phyloP scores from a whole-genome alignment of 345 rosid genomes.

The Arabis hirsuta region DNA sequence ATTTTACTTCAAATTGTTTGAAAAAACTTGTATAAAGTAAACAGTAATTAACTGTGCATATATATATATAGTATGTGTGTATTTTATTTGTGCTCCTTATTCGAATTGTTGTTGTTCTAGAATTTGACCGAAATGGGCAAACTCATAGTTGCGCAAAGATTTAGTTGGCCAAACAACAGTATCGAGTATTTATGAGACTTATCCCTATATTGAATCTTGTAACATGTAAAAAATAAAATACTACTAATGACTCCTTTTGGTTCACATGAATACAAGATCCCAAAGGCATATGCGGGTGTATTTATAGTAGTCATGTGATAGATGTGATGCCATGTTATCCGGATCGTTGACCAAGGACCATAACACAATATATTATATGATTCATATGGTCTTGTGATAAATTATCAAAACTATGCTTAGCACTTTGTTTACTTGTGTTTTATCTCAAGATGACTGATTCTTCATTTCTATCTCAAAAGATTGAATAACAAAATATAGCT shows the following conservation, averaged over 20 bases:
- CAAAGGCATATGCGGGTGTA: slow-evolving; percentile 30
- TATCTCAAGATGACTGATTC: slow-evolving; percentile 7
- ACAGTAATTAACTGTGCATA: slow-evolving; percentile 20
- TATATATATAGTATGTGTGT: slow-evolving; percentile 4
- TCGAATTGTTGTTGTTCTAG: too few relatives aligned
- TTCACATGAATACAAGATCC: slow-evolving; percentile 9
- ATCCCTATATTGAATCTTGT: not conserved
- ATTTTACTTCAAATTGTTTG: not conserved
- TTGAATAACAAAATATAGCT: not conserved
- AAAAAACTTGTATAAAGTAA: slow-evolving; percentile 22
- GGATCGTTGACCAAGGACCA: slow-evolving; percentile 42
- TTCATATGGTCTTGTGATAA: not conserved
- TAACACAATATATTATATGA: not conserved
- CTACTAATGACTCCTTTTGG: not conserved
- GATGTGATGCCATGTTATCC: slow-evolving; percentile 44
- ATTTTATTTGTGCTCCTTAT: not conserved
- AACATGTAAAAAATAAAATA: slow-evolving; percentile 4
- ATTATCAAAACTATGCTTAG: not conserved
- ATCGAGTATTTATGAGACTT: not conserved
- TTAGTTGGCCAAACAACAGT: not conserved
- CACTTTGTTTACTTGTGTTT: not conserved
- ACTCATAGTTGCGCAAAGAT: not conserved
- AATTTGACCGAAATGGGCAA: slow-evolving; percentile 6
- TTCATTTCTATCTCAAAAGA: not conserved
- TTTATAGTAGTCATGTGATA: slow-evolving; percentile 41